Conservation (phyloP, 495 filamentous ascomycete species). For the Hypoxylon subgilvum region DNA sequence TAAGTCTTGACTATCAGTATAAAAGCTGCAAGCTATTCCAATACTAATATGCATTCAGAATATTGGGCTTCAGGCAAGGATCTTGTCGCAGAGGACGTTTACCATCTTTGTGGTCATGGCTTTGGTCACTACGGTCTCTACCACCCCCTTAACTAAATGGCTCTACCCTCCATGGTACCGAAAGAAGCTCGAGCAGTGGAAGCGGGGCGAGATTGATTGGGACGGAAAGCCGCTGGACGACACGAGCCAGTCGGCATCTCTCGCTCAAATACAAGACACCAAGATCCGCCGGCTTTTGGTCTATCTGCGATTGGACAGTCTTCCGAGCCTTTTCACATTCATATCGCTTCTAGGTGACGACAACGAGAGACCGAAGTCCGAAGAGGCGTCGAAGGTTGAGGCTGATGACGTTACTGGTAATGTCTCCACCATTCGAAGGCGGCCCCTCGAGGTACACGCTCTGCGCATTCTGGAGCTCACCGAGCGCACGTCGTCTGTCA, state of each 20-base stretch:
- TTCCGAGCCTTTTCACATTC: conserved; percentile 85
- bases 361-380: conserved; percentile 15
- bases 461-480: conserved; percentile 86
- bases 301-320: conserved; percentile 83
- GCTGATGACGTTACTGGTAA: conserved; percentile 27
- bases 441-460: conserved; percentile 80
- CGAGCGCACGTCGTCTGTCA: conserved; percentile 91
- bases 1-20: conserved; percentile 51
- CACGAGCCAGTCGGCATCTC: conserved; percentile 46
- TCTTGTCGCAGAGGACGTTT: conserved; percentile 85
- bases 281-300: conserved; percentile 57
- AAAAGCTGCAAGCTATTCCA: neutral
- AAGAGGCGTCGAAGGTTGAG: conserved; percentile 36
- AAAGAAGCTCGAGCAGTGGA: conserved; percentile 88
- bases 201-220: conserved; percentile 92
- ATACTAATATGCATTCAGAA: conserved; percentile 64
- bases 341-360: conserved; percentile 74
- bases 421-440: conserved; percentile 41
- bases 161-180: conserved; percentile 92
- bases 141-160: conserved; percentile 77
- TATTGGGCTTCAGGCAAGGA: conserved; percentile 90
- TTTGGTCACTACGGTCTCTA: conserved; percentile 87
- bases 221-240: conserved; percentile 68
- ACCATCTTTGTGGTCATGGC: conserved; percentile 99
- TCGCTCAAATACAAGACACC: conserved; percentile 52